phyloP scores from a whole-genome alignment of 176 grass and related monocot genomes.

The Musa itinerans region DNA sequence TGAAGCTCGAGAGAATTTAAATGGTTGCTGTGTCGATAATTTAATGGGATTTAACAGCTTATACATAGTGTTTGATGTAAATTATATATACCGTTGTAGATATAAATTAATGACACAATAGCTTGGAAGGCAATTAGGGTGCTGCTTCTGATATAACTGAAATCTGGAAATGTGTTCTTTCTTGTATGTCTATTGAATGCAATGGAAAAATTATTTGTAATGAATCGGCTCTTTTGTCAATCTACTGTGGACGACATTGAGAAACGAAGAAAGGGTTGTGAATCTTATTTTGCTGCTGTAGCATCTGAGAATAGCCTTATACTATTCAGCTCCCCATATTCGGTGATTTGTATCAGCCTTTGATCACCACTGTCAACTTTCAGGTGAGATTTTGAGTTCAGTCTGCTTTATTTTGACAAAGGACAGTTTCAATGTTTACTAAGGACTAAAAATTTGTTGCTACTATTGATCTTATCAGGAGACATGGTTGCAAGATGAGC shows the following conservation, averaged over 20 bases:
- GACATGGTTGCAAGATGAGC: too few relatives aligned
- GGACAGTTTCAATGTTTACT: too few relatives aligned
- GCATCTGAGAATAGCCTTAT: too few relatives aligned
- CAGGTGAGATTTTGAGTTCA: too few relatives aligned
- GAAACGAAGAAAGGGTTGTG: background rate
- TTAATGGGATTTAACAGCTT: background rate
- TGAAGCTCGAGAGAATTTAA: background rate
- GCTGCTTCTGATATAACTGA: background rate
- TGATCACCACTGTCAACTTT: too few relatives aligned
- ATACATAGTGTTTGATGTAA: conserved; percentile 11
- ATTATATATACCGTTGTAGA: conserved; percentile 4
- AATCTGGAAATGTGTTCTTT: background rate
- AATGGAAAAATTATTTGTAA: background rate
- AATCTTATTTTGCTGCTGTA: too few relatives aligned
- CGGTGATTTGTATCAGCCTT: too few relatives aligned
- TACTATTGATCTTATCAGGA: too few relatives aligned
- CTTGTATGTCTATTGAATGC: background rate
- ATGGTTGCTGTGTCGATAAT: background rate
- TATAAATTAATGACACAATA: conserved; percentile 1
- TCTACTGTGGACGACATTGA: background rate
- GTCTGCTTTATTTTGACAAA: too few relatives aligned
- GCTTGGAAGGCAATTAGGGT: background rate
- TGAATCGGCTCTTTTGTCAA: background rate
- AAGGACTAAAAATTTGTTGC: too few relatives aligned
- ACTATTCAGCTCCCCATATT: too few relatives aligned